Conservation (phyloP, 1,139 yeast species). For the Saccharomyces pastorianus region DNA sequence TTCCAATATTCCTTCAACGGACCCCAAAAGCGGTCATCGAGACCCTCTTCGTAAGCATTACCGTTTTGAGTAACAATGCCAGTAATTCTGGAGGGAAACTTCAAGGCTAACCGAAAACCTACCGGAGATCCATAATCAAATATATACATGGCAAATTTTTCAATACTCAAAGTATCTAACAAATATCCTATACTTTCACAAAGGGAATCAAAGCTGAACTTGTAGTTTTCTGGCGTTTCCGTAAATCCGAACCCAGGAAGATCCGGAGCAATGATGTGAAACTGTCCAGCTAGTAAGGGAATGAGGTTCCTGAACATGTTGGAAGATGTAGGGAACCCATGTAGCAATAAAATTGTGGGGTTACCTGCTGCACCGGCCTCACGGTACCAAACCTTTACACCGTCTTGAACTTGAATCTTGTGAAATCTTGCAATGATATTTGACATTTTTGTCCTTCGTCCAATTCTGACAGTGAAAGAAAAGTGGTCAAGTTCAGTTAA, state of each 20-base stretch:
- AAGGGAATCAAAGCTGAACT: neutral
- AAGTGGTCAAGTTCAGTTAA: neutral
- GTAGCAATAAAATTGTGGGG: conserved; percentile 35
- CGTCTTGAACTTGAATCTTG: conserved; percentile 9
- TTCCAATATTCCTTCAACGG: conserved; percentile 34
- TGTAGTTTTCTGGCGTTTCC: neutral
- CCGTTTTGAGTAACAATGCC: conserved; percentile 39
- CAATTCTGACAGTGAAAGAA: neutral
- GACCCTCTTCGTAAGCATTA: conserved; percentile 39
- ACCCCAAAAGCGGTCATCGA: conserved; percentile 35
- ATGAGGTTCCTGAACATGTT: conserved; percentile 35
- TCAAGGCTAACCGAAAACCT: neutral
- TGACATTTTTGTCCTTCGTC: neutral
- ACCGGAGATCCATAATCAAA: neutral
- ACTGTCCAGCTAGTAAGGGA: conserved; percentile 33
- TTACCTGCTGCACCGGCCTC: conserved; percentile 33
- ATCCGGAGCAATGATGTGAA: conserved; percentile 37
- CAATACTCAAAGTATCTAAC: neutral
- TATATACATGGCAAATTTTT: neutral
- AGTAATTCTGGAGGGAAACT: conserved; percentile 24
- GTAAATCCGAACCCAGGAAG: neutral
- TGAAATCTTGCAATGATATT: conserved; percentile 4
- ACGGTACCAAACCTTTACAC: conserved; percentile 33
- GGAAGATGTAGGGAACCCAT: conserved; percentile 41
- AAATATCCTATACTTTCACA: neutral